A percentile compares a stretch with the other conserved stretches of the same genome.
phyloP scores from a whole-genome alignment of 2,329 filamentous ascomycete species.

The Tolypocladium pustulatum region DNA sequence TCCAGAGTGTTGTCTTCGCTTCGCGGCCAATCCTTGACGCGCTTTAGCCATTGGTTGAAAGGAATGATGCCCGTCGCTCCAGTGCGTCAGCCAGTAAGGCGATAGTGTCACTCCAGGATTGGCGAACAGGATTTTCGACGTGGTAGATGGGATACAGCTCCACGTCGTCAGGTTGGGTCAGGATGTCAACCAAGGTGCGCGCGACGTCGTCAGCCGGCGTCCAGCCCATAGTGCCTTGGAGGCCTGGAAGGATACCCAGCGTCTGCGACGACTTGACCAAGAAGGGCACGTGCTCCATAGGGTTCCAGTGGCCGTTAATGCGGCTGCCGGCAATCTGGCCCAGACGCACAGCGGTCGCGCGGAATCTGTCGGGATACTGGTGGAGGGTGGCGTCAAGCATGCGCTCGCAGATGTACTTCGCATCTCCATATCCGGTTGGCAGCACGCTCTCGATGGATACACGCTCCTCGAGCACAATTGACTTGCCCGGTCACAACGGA shows the following conservation, averaged over 20 bases:
- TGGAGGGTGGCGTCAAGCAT: conserved; percentile 37
- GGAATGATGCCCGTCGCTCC: background rate
- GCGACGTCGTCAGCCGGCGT: conserved; percentile 26
- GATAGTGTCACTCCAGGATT: conserved; percentile 5
- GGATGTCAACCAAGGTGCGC: conserved; percentile 1
- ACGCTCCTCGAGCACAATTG: conserved; percentile 30
- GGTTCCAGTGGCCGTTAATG: conserved; percentile 42
- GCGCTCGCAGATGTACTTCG: conserved; percentile 37
- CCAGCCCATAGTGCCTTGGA: conserved; percentile 31
- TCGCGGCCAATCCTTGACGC: background rate
- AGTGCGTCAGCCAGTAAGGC: background rate
- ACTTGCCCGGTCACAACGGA: conserved; percentile 10
- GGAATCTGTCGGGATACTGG: conserved; percentile 27
- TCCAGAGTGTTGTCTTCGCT: background rate
- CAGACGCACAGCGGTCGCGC: conserved; percentile 29
- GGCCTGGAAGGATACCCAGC: conserved; percentile 26
- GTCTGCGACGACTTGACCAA: conserved; percentile 38
- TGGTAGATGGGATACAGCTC: conserved; percentile 7
- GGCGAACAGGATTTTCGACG: conserved; percentile 9
- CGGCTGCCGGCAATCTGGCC: conserved; percentile 42
- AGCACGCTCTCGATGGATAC: conserved; percentile 27
- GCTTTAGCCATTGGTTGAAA: background rate
- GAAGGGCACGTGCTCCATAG: conserved; percentile 36
- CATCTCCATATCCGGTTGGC: conserved; percentile 37
- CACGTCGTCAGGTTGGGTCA: background rate